phyloP scores from a whole-genome alignment of 2,329 filamentous ascomycete species.

The Hirsutella rhossiliensis region DNA sequence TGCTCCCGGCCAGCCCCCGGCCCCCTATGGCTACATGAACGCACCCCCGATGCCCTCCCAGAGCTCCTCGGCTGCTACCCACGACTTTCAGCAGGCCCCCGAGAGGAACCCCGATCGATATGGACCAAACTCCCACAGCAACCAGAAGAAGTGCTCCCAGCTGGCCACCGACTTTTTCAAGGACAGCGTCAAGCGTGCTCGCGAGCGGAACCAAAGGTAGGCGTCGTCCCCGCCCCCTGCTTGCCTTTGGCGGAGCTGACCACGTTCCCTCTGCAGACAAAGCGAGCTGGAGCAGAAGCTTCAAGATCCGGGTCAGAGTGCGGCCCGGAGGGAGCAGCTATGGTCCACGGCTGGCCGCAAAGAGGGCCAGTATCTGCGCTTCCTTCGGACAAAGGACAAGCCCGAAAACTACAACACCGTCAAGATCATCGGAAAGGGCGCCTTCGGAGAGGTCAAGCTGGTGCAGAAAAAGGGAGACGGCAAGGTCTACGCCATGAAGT shows the following conservation, averaged over 20 bases:
- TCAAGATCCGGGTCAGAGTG: constrained; percentile 60
- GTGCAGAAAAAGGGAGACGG: constrained; percentile 93
- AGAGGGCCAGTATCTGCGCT: constrained; percentile 86
- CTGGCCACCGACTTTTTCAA: constrained; percentile 89
- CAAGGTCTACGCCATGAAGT: constrained; percentile 98
- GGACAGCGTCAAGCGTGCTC: constrained; percentile 91
- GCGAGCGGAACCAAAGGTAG: constrained; percentile 89
- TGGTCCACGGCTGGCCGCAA: constrained; percentile 75
- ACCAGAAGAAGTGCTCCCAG: constrained; percentile 58
- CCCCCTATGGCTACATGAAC: constrained; percentile 53
- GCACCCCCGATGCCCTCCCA: constrained; percentile 53
- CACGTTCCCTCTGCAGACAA: constrained; percentile 48
- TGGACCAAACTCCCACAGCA: constrained; percentile 51
- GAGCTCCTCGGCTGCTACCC: constrained; percentile 34
- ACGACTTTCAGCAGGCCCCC: constrained; percentile 66
- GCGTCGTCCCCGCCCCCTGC: constrained; percentile 9
- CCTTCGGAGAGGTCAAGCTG: constrained; percentile 95
- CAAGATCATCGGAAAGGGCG: constrained; percentile 98
- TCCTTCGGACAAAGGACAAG: constrained; percentile 84
- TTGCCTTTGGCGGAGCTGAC: not conserved
- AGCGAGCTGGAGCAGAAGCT: constrained; percentile 85
- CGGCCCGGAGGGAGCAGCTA: constrained; percentile 70
- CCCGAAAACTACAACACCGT: constrained; percentile 91
- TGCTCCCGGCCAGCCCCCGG: constrained; percentile 44
- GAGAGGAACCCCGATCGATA: constrained; percentile 80